Percentiles rank a stretch among this genome's conserved stretches.
These are phyloP conservation scores for Scedosporium dehoogii DNA, from an alignment of 2,329 filamentous ascomycete genomes.

Conservation along the genomic window DNA sequence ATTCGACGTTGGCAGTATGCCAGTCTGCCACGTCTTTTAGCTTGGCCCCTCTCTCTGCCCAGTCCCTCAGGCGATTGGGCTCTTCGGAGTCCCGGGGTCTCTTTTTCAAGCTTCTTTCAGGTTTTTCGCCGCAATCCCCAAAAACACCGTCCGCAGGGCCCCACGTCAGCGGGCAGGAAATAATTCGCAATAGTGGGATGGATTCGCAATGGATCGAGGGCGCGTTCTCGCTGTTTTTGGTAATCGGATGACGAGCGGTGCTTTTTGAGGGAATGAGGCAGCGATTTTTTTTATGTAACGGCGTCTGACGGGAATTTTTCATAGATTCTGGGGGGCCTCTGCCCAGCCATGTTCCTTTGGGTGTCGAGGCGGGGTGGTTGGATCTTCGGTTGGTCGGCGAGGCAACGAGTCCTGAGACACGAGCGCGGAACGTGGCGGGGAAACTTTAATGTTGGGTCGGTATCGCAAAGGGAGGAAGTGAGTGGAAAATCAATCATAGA, in stretches of 20 bases:
- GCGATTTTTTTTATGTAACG: neutral
- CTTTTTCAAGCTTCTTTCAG: neutral
- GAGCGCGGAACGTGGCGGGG: neutral
- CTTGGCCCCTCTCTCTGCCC: neutral
- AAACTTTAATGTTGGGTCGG: neutral
- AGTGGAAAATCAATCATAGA: neutral
- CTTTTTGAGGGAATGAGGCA: neutral
- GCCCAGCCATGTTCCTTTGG: neutral
- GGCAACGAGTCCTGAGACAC: neutral
- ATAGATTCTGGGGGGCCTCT: too few relatives aligned
- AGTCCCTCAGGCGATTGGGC: neutral
- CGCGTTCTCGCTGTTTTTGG: neutral
- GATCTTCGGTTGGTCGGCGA: conserved; percentile 1
- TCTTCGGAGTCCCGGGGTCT: neutral
- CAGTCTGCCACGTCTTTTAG: neutral
- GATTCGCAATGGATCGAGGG: too few relatives aligned
- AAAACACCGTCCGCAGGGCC: neutral
- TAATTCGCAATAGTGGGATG: too few relatives aligned
- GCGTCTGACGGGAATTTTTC: too few relatives aligned
- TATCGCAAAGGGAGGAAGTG: neutral
- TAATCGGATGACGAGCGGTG: neutral
- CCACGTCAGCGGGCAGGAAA: neutral
- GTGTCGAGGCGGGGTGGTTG: neutral
- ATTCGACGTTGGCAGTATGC: neutral
- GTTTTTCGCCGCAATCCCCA: neutral